Percentiles rank a stretch among this genome's conserved stretches.
Evolutionary conservation across 805 yeast genomes (phyloP).

Genomic region (Candida glaebosa): DNA sequence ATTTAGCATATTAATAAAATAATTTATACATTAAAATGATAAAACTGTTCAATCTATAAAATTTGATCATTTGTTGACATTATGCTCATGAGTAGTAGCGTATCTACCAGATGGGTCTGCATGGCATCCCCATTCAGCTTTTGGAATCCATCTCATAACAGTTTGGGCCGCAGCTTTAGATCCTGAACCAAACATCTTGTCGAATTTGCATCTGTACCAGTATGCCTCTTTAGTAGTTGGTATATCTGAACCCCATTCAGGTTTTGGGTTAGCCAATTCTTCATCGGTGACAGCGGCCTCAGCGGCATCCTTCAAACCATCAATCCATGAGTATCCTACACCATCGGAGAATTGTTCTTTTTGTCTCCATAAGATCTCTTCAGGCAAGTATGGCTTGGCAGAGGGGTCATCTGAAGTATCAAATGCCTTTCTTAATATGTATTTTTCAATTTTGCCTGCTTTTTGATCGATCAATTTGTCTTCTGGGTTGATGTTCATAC

Average conservation of each 20-base stretch:
- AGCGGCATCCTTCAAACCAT: conserved; percentile 93
- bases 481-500: conserved; percentile 92
- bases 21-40: conserved; percentile 1
- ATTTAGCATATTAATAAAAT: neutral
- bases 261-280: conserved; percentile 83
- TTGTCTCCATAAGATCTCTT: conserved; percentile 98
- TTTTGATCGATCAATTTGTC: conserved; percentile 77
- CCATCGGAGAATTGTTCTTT: conserved; percentile 99
- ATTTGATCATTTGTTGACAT: conserved; percentile 25
- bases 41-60: conserved; percentile 2
- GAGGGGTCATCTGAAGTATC: conserved; percentile 84
- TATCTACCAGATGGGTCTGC: conserved; percentile 98
- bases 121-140: conserved; percentile 99
- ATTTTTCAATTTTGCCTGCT: conserved; percentile 87
- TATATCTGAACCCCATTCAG: conserved; percentile 93
- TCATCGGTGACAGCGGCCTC: conserved; percentile 84
- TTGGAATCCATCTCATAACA: conserved; percentile 99
- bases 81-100: conserved; percentile 79
- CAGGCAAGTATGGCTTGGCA: conserved; percentile 84
- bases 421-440: conserved; percentile 95
- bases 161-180: conserved; percentile 86
- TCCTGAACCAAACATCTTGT: conserved; percentile 78
- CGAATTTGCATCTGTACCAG: conserved; percentile 97
- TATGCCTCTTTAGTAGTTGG: conserved; percentile 99
- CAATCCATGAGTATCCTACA: conserved; percentile 99